Base-by-base conservation (phyloP, 345 rosid species). In the Eucalyptus shirleyi region DNA sequence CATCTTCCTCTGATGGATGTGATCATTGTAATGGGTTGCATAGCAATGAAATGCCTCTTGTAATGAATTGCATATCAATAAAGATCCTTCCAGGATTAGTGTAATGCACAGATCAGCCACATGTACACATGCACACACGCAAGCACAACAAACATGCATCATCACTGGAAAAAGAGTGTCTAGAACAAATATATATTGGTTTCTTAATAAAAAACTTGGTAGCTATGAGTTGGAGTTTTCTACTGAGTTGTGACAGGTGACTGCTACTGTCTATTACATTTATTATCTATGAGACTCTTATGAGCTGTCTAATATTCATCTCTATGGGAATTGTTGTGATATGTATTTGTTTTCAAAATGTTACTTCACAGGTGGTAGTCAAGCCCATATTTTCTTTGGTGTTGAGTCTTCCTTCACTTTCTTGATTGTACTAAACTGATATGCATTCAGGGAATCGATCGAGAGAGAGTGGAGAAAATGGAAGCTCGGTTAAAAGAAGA, bases 401-500 rank as follows among this genome's bases (percentile, higher is more conserved):
- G 47, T 21, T 11, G 85, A 77, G 85, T 40, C 28, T 40, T 77
- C 85, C 85, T 40, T 80, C 65, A 81, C 44, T 82, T 86, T 60
- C 51, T 83, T 53, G 56, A 14, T 42, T 14, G 40, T 42, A 45
- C 2, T 90, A 89, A 90, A 82, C 90, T 89, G 92, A 87, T 86
- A 50, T 86, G 53, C 87, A 86, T 91, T 87, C 93, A 98, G 99
- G 99, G 99, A 91, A 98, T 98, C 89, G 99, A 95, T 92, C 95
- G 97, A 67, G 97, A 95, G 86, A 95, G 99, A 94, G 99, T 97
- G 86, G 98, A 98, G 93, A 92, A 95, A 90, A 98, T 98, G 99
- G 99, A 98, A 93, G 98, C 98, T 94, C 96, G 99, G 86, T 82
- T 97, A 86, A 98, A 95, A 93, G 98, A 96, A 92, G 99, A 97